Percentiles rank a stretch among this genome's conserved stretches.
phyloP scores from a whole-genome alignment of 148 eudicot species.

The Agrostemma githago region DNA sequence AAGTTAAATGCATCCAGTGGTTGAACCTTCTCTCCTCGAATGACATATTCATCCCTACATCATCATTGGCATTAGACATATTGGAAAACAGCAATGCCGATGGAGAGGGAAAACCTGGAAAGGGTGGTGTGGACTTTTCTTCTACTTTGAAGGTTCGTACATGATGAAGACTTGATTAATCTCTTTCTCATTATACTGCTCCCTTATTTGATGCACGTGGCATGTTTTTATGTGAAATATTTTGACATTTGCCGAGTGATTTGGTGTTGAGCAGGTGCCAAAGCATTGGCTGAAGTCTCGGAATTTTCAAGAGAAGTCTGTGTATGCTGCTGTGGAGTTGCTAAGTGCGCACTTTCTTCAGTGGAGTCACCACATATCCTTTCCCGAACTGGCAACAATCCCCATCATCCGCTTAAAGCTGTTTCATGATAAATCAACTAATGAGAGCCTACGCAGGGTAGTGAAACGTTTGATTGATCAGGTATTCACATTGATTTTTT shows the following conservation, averaged over 20 bases:
- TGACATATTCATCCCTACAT: conserved; percentile 68
- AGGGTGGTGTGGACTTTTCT: conserved; percentile 33
- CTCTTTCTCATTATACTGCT: background rate
- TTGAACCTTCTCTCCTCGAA: conserved; percentile 70
- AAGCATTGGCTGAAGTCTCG: conserved; percentile 67
- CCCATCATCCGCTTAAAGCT: conserved; percentile 64
- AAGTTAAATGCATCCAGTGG: conserved; percentile 80
- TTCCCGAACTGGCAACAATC: conserved; percentile 83
- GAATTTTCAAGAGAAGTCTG: conserved; percentile 70
- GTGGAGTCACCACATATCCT: conserved; percentile 89
- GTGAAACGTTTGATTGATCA: conserved; percentile 87
- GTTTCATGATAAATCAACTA: conserved; percentile 46
- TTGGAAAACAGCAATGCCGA: conserved; percentile 60
- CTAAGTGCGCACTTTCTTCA: conserved; percentile 69
- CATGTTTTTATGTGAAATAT: background rate
- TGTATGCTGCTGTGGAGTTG: conserved; percentile 52
- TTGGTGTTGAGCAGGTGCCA: conserved; percentile 56
- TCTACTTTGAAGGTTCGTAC: conserved; percentile 64
- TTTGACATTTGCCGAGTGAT: background rate
- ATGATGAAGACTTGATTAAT: background rate
- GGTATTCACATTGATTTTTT: conserved; percentile 35
- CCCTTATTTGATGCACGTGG: background rate
- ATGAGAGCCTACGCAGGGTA: conserved; percentile 52
- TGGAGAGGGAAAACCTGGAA: conserved; percentile 53
- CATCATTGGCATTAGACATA: conserved; percentile 61